These are phyloP conservation scores for Hydrangea macrophylla DNA, from an alignment of 148 eudicot species.

Conservation along the genomic window DNA sequence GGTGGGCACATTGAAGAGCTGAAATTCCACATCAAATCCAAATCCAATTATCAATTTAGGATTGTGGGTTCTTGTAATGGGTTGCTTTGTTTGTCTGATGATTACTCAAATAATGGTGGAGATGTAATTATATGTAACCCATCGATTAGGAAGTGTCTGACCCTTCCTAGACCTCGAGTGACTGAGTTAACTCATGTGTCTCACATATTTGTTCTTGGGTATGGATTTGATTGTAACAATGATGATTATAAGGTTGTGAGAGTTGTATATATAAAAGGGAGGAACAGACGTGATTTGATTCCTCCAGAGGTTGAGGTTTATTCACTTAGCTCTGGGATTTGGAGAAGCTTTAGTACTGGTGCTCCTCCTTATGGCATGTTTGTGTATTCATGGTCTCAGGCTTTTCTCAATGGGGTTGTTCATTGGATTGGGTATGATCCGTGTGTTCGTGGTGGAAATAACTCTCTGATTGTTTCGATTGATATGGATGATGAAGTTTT, in stretches of 20 bases:
- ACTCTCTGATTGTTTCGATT: constrained; percentile 4
- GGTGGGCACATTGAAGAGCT: constrained; percentile 8
- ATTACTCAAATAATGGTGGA: constrained; percentile 3
- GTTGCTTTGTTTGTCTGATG: constrained; percentile 20
- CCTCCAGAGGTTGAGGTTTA: constrained; percentile 21
- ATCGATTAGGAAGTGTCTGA: constrained; percentile 15
- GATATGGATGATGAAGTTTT: constrained; percentile 7
- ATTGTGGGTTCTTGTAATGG: constrained; percentile 25
- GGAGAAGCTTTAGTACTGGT: constrained; percentile 2
- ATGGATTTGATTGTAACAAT: constrained; percentile 11
- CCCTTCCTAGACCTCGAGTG: neutral
- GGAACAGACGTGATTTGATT: neutral
- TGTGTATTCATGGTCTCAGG: neutral
- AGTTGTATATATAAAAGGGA: constrained; percentile 6
- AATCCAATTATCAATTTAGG: neutral
- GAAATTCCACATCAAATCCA: constrained; percentile 6
- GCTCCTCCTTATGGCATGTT: constrained; percentile 1
- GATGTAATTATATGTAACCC: constrained; percentile 27
- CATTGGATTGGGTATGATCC: constrained; percentile 23
- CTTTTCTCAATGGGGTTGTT: constrained; percentile 3
- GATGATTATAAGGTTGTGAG: constrained; percentile 25
- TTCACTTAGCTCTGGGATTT: constrained; percentile 12
- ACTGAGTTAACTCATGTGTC: constrained; percentile 6
- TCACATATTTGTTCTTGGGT: constrained; percentile 11
- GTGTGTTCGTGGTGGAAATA: neutral